Evolutionary conservation across 225 moss, liverwort and hornwort species (phyloP).

Genomic region (Ulota crispa): DNA sequence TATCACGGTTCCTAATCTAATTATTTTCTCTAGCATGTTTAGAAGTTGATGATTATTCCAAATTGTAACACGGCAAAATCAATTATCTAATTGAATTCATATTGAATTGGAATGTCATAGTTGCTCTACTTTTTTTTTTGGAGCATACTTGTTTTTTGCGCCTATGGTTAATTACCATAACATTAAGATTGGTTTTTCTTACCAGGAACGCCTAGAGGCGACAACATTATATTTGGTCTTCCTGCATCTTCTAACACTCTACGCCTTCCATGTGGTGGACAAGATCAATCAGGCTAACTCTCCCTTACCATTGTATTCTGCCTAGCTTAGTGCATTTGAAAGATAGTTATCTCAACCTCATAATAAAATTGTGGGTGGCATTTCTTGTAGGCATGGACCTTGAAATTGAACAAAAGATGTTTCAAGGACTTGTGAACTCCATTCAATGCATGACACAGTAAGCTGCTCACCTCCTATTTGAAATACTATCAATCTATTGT

Average conservation of each 20-base stretch:
- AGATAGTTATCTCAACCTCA: not conserved
- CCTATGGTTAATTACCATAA: slow-evolving; percentile 4
- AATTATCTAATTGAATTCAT: not conserved
- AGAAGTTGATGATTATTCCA: not conserved
- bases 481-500: not conserved
- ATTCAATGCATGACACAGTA: no score
- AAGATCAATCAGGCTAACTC: slow-evolving; percentile 86
- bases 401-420: slow-evolving; percentile 93
- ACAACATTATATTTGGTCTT: slow-evolving; percentile 86
- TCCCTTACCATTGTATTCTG: slow-evolving; percentile 6
- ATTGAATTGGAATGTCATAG: not conserved
- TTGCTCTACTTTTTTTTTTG: not conserved
- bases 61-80: not conserved
- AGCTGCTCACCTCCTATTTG: slow-evolving; percentile 10
- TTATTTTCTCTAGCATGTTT: not conserved
- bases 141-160: no score
- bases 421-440: slow-evolving; percentile 95
- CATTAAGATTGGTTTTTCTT: slow-evolving; percentile 5
- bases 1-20: not conserved
- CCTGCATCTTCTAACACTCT: slow-evolving; percentile 91
- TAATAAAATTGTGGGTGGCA: not conserved
- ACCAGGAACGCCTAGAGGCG: slow-evolving; percentile 84
- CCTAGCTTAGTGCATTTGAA: not conserved
- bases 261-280: slow-evolving; percentile 94
- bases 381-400: slow-evolving; percentile 83